A percentile compares a stretch with the other conserved stretches of the same genome.
Evolutionary conservation across 345 rosid species (phyloP).

Genomic region (Lepidium sativum): DNA sequence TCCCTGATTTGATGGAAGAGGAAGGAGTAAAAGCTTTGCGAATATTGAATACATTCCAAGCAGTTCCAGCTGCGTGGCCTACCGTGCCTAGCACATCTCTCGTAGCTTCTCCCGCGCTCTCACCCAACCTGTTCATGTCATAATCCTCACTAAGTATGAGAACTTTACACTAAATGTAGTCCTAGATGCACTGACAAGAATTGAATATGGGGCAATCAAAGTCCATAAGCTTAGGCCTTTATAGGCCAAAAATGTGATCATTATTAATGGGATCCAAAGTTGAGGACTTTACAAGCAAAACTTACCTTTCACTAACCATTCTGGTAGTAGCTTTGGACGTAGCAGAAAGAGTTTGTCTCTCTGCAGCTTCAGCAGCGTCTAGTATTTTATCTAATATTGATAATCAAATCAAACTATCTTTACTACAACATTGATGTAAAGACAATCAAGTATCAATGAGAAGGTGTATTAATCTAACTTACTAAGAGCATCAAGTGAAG

Average conservation of each 20-base stretch:
- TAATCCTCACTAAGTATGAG: not conserved
- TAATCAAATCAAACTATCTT: not conserved
- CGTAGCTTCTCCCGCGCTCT: conserved; percentile 75
- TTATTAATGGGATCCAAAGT: not conserved
- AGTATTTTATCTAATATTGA: conserved; percentile 43
- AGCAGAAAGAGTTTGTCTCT: conserved; percentile 66
- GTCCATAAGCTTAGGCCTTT: not conserved
- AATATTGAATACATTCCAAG: conserved; percentile 76
- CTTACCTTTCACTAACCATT: conserved; percentile 50
- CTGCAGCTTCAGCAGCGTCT: conserved; percentile 90
- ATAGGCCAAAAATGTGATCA: not conserved
- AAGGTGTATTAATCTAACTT: conserved; percentile 26
- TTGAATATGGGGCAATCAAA: not conserved
- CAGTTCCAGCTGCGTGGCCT: conserved; percentile 57
- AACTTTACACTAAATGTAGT: not conserved
- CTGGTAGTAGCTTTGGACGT: conserved; percentile 66
- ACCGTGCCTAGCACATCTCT: conserved; percentile 67
- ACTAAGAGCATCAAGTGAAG: conserved; percentile 90
- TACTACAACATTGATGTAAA: not conserved
- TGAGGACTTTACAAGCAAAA: not conserved
- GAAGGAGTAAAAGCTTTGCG: conserved; percentile 68
- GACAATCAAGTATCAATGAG: not conserved
- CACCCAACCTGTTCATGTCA: conserved; percentile 48
- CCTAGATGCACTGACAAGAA: not conserved
- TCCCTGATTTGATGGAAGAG: conserved; percentile 46